Percentiles rank a stretch among this genome's conserved stretches.
These are phyloP conservation scores for Pichia kluyveri DNA, from an alignment of 805 yeast species.

Conservation along the genomic window DNA sequence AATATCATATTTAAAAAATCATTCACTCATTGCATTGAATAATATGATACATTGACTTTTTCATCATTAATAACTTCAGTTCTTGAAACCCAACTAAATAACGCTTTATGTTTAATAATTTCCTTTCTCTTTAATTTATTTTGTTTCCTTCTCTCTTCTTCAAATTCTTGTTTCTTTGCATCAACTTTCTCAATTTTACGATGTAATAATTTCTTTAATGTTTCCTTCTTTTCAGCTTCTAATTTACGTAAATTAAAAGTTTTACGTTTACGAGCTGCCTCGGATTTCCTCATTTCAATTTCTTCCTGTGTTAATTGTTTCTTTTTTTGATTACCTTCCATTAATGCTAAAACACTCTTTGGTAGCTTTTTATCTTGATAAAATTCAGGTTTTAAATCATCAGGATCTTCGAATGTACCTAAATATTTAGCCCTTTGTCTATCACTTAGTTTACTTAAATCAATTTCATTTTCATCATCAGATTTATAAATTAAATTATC, in stretches of 20 bases:
- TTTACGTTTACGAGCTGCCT: constrained; percentile 79
- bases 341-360: constrained; percentile 26
- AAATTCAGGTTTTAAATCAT: constrained; percentile 2
- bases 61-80: constrained; percentile 12
- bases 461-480: constrained; percentile 12
- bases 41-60: constrained; percentile 11
- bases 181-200: constrained; percentile 73
- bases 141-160: constrained; percentile 15
- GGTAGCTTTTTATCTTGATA: constrained; percentile 10
- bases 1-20: too few relatives aligned
- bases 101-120: constrained; percentile 39
- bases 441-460: constrained; percentile 38
- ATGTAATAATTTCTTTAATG: constrained; percentile 75
- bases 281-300: constrained; percentile 70
- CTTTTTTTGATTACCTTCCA: constrained; percentile 37
- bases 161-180: constrained; percentile 25
- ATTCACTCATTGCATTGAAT: constrained; percentile 12
- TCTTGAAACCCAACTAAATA: constrained; percentile 32
- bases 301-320: constrained; percentile 75
- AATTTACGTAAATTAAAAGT: constrained; percentile 72
- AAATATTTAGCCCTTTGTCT: constrained; percentile 41
- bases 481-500: constrained; percentile 20
- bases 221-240: constrained; percentile 90
- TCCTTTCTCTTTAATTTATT: constrained; percentile 18
- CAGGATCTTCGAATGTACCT: constrained; percentile 24